Percentiles rank a stretch among this genome's conserved stretches.
Evolutionary conservation across 176 grass and related monocot genomes (phyloP).

Genomic region (Puya raimondii): DNA sequence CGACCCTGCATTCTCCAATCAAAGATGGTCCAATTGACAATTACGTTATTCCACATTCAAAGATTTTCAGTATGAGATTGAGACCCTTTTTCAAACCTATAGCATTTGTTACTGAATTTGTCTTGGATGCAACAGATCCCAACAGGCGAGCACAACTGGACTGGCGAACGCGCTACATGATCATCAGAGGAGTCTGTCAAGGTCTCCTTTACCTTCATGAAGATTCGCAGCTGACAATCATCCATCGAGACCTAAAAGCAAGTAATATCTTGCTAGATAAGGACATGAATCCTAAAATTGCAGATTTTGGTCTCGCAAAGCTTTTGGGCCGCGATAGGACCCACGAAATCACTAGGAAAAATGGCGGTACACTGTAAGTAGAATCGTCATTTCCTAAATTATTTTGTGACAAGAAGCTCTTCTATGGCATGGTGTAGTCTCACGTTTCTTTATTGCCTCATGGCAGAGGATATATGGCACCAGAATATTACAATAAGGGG

Average conservation of each 20-base stretch:
- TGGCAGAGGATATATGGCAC: slow-evolving; percentile 59
- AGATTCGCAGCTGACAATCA: slow-evolving; percentile 37
- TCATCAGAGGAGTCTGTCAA: slow-evolving; percentile 36
- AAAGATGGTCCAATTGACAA: no score
- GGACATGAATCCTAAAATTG: slow-evolving; percentile 63
- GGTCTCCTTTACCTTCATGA: slow-evolving; percentile 62
- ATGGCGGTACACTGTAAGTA: slow-evolving; percentile 41
- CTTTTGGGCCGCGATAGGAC: slow-evolving; percentile 22
- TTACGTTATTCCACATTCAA: no score
- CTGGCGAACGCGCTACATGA: slow-evolving; percentile 35
- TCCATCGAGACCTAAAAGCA: slow-evolving; percentile 47
- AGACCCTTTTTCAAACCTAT: not conserved
- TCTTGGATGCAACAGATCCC: slow-evolving; percentile 20
- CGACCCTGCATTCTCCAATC: not conserved
- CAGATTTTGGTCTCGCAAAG: slow-evolving; percentile 51
- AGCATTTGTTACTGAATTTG: not conserved
- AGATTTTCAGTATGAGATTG: not conserved
- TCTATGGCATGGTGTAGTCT: not conserved
- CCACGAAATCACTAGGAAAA: slow-evolving; percentile 37
- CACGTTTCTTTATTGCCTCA: no score
- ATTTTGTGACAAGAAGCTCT: not conserved
- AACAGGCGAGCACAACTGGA: slow-evolving; percentile 1
- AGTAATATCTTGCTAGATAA: slow-evolving; percentile 44
- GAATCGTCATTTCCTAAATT: not conserved
- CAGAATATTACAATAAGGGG: slow-evolving; percentile 39